Base-by-base conservation (phyloP, 495 filamentous ascomycete species). In the Podospora comata region DNA sequence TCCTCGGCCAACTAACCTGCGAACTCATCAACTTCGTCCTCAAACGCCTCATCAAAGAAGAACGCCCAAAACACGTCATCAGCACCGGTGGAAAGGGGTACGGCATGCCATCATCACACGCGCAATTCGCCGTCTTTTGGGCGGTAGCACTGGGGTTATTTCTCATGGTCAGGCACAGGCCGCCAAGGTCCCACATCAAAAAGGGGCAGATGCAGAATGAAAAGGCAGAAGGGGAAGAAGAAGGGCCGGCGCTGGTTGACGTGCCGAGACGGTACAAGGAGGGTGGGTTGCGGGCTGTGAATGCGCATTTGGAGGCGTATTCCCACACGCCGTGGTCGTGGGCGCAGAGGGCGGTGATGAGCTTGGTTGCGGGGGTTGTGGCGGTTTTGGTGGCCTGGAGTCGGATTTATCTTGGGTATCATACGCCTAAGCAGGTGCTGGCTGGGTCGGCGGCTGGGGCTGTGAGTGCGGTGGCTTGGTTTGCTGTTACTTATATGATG, bases 101-200 rank as follows among this genome's bases (percentile, higher is more conserved):
- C 74, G 95, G 95, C 70, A 99, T 99, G 95, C 95, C 95, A n/a
- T 93, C 90, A 59, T 97, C 93, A 28, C 95, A 99, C 80, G 92
- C 95, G 11, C 95, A 99, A 79, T 99, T 97, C 76, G 89, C 91
- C 60, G 83, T 88, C 11, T 99, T 91, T 82, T 98, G 97, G 82
- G 88, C 92, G 56, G 80, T 95, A 65, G 92, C 90, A 73, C 77
- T 97, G 27, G 80, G 87, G 18, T 82, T 99, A 32, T 97, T 97
- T 80, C 82, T 97, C 27, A 81, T 94, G 18, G 80, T 91, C 62
- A 86, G 94, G 67, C 92, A 97, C 77, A 81, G 82, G 7, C 91
- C 90, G 6, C 80, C 68, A 48, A 18, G 62, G 53, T 1, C 18
- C 34, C 27, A 44, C 54, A 18, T 9, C 18, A 15, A 13, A 19